These are phyloP conservation scores for Eudorina sp. DNA, from an alignment of 139 green algal species.

Conservation along the genomic window DNA sequence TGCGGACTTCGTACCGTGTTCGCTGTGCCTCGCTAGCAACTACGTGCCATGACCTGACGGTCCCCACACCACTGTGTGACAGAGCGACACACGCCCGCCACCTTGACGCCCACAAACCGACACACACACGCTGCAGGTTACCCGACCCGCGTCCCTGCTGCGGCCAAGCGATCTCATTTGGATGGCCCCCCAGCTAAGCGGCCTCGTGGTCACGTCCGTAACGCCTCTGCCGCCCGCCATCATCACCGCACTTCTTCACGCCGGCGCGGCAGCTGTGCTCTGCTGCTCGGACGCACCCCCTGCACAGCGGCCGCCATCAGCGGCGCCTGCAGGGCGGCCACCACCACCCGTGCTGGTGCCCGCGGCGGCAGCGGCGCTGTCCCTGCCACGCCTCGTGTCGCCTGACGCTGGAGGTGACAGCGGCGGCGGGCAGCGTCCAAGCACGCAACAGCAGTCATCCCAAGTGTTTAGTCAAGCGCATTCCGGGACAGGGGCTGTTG, in stretches of 20 bases:
- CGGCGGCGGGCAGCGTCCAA: background rate
- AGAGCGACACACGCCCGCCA: too few species aligned
- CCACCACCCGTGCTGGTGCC: too few species aligned
- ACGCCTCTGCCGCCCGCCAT: conserved; percentile 22
- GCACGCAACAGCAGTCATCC: background rate
- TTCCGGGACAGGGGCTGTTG: too few species aligned
- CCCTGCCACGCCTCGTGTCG: background rate
- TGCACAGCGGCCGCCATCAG: too few species aligned
- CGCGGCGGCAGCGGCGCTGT: background rate
- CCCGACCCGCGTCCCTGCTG: background rate
- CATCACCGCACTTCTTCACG: conserved; percentile 9
- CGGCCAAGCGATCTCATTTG: background rate
- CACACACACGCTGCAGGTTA: conserved; percentile 8
- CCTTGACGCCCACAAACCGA: too few species aligned
- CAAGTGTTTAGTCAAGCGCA: too few species aligned
- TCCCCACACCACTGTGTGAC: too few species aligned
- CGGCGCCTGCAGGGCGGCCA: too few species aligned
- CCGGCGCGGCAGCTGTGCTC: conserved; percentile 25
- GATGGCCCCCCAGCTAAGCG: conserved; percentile 16
- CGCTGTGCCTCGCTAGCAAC: too few species aligned
- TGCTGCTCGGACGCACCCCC: background rate
- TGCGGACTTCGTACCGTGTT: too few species aligned
- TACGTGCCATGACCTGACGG: too few species aligned
- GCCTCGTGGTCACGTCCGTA: conserved; percentile 14
- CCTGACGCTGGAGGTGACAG: too few species aligned